Base-by-base conservation (phyloP, 2,329 filamentous ascomycete species). In the Chrysoporthe austroafricana region DNA sequence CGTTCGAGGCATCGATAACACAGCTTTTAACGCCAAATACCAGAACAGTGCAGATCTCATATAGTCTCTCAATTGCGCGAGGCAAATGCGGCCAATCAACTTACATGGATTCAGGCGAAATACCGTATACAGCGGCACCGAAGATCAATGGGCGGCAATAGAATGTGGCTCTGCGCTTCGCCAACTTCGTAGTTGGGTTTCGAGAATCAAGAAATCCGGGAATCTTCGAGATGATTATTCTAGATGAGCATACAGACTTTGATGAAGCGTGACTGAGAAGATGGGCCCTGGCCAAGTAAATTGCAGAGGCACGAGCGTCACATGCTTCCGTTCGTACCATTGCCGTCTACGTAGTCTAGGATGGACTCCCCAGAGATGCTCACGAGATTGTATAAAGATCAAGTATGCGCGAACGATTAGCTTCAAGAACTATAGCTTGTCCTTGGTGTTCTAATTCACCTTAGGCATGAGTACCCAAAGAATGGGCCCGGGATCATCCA, bases 31-130 rank as follows among this genome's bases (percentile, higher is more conserved):
- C 14, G 9, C 21, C 13, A 54, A 54, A 34, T 26, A 54, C 26
- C 32, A 26, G 48, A 26, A 52, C 4, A 54, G 16, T 32, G 5
- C 11, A 8, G 50, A 54, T 16, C 21, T 16, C 32, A 13, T 16
- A 7, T 5, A 11, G 6, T 34, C 5, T 6, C 11, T 21, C 32
- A 26, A 13, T n/a, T 21, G 46, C 16, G 18, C 16, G 6, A 18
- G 32, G 34, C 32, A 6, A n/a, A 43, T 16, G 34, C 46, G 32
- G 34, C 62, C 62, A 63, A 63, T 57, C 50, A 57, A 43, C 62
- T 63, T 63, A 63, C 62, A 57, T 44, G 62, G 50, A 63, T 46
- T 9, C 36, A 44, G 48, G 46, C 60, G n/a, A 39, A 42, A 18
- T 1, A 4, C 44, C 32, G 26, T 34, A 7, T 54, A 11, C 16